A percentile compares a stretch with the other conserved stretches of the same genome.
Conservation (phyloP, 1,284 basidiomycete genomes). For the Puccinia triticina region DNA sequence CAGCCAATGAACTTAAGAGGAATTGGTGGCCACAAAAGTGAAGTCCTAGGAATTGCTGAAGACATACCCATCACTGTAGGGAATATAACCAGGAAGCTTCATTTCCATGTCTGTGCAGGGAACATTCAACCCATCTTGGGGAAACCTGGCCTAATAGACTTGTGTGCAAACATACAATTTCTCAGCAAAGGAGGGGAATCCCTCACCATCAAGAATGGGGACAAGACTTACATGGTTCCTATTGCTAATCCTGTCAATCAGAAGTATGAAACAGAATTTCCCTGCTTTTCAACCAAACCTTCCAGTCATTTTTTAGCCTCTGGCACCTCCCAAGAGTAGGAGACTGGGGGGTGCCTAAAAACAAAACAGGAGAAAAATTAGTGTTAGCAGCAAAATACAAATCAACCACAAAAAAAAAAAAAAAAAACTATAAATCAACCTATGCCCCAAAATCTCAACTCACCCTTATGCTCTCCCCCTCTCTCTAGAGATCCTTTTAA, state of each 20-base stretch:
- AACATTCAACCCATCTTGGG: neutral
- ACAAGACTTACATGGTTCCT: neutral
- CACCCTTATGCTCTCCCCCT: neutral
- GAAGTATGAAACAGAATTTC: too few relatives aligned
- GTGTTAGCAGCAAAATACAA: too few relatives aligned
- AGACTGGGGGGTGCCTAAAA: too few relatives aligned
- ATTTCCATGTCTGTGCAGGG: neutral
- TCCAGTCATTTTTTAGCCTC: too few relatives aligned
- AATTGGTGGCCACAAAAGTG: conserved; percentile 9
- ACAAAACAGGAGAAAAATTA: too few relatives aligned
- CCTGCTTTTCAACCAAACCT: too few relatives aligned
- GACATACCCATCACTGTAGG: neutral
- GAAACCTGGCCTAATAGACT: neutral
- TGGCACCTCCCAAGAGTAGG: too few relatives aligned
- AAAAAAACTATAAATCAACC: conserved; percentile 11
- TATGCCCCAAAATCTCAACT: neutral
- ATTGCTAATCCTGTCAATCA: neutral
- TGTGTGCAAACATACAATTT: neutral
- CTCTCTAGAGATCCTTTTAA: neutral
- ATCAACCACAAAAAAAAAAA: too few relatives aligned
- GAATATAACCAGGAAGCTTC: neutral
- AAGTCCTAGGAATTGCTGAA: conserved; percentile 5
- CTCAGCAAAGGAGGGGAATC: neutral
- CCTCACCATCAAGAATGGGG: neutral
- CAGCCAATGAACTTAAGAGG: neutral